phyloP scores from a whole-genome alignment of 1,284 basidiomycete species.

The Microbotryum scabiosae region DNA sequence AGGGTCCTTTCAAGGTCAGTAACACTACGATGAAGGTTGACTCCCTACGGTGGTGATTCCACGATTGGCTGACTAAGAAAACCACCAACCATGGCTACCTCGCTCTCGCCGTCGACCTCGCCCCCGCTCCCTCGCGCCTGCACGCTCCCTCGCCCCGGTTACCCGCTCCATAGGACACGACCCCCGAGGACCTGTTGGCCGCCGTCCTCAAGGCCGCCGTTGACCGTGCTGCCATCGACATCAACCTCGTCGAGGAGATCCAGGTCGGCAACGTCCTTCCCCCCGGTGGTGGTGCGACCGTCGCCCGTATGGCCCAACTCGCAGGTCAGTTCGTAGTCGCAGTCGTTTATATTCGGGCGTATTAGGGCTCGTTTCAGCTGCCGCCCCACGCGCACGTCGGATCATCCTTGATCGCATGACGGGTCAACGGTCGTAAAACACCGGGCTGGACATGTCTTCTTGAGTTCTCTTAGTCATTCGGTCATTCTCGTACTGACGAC shows the following conservation, averaged over 20 bases:
- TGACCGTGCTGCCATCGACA: conserved; percentile 54
- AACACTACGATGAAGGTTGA: too few relatives aligned
- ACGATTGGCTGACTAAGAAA: too few relatives aligned
- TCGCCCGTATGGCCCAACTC: conserved; percentile 89
- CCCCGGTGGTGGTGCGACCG: conserved; percentile 76
- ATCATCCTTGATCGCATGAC: too few relatives aligned
- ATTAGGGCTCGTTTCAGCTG: background rate
- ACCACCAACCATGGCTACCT: too few relatives aligned
- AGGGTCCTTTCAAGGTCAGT: background rate
- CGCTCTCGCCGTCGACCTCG: background rate
- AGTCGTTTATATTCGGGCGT: background rate
- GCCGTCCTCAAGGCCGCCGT: conserved; percentile 66
- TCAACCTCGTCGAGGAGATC: conserved; percentile 75
- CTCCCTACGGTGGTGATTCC: too few relatives aligned
- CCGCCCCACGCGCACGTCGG: too few relatives aligned
- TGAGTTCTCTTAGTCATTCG: too few relatives aligned
- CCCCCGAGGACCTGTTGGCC: conserved; percentile 80
- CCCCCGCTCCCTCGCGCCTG: background rate
- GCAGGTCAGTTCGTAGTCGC: conserved; percentile 40
- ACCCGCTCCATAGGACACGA: conserved; percentile 55
- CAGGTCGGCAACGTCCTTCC: conserved; percentile 91
- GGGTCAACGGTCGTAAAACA: background rate
- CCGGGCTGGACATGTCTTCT: conserved; percentile 9
- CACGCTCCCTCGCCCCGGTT: background rate
- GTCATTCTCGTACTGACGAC: background rate